Percentiles rank a stretch among this genome's conserved stretches.
Evolutionary conservation across 805 yeast genomes (phyloP).

Genomic region (Millerozyma acaciae): DNA sequence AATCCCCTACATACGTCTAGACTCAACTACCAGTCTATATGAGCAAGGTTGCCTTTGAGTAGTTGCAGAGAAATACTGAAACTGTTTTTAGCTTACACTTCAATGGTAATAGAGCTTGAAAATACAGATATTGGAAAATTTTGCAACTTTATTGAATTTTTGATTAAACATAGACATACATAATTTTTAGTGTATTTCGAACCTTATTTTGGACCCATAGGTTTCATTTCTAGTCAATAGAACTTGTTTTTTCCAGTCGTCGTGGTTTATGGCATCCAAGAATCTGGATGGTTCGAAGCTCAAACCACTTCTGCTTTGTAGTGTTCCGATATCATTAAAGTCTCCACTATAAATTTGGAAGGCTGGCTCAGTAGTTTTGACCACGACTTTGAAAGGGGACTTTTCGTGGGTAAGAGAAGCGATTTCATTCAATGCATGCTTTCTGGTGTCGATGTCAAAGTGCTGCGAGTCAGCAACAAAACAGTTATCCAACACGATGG

Average conservation of each 20-base stretch:
- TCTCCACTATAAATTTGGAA: slow-evolving; percentile 67
- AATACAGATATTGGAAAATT: no score
- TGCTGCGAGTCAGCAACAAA: slow-evolving; percentile 40
- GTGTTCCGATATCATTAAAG: slow-evolving; percentile 35
- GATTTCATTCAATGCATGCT: slow-evolving; percentile 27
- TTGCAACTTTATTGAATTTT: not conserved
- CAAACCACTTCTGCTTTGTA: slow-evolving; percentile 47
- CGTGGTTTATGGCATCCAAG: slow-evolving; percentile 48
- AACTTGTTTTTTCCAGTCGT: slow-evolving; percentile 49
- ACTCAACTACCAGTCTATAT: no score
- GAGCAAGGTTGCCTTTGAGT: no score
- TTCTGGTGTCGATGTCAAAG: slow-evolving; percentile 46
- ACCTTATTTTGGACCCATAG: slow-evolving; percentile 48
- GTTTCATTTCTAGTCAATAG: slow-evolving; percentile 42
- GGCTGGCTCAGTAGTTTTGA: slow-evolving; percentile 59
- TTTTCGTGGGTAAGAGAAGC: slow-evolving; percentile 44
- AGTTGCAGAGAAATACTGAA: no score
- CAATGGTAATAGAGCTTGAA: no score
- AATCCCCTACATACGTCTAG: no score
- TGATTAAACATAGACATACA: not conserved
- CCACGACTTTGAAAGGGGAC: slow-evolving; percentile 38
- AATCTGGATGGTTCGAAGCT: slow-evolving; percentile 62
- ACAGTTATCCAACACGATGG: slow-evolving; percentile 42
- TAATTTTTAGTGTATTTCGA: not conserved
- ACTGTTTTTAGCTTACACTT: no score